These are phyloP conservation scores for Xylariaceae sp. DNA, from an alignment of 2,329 filamentous ascomycete genomes.

Conservation along the genomic window DNA sequence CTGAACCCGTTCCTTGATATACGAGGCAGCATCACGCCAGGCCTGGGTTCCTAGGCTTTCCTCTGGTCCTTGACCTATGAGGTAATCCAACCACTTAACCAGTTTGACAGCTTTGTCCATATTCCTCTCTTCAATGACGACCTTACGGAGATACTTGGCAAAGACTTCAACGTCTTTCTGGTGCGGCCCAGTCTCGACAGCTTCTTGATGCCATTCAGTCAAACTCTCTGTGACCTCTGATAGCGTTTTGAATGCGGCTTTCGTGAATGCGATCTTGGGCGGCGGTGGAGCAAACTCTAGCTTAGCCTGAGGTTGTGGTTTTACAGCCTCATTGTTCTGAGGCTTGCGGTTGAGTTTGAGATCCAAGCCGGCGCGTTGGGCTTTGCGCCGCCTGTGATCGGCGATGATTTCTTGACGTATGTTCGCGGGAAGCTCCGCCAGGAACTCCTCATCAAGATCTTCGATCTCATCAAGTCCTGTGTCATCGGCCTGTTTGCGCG, in stretches of 20 bases:
- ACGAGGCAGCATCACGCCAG: slow-evolving; percentile 44
- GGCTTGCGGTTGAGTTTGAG: slow-evolving; percentile 31
- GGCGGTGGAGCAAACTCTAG: slow-evolving; percentile 46
- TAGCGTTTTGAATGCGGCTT: slow-evolving; percentile 38
- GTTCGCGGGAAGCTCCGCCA: slow-evolving; percentile 77
- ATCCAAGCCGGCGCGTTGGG: slow-evolving; percentile 49
- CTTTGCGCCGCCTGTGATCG: slow-evolving; percentile 63
- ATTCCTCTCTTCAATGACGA: slow-evolving; percentile 72
- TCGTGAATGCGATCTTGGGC: slow-evolving; percentile 43
- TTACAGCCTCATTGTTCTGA: slow-evolving; percentile 13
- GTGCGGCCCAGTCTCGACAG: slow-evolving; percentile 70
- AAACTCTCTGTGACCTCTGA: slow-evolving; percentile 69
- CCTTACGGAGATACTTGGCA: slow-evolving; percentile 63
- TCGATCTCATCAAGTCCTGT: slow-evolving; percentile 35
- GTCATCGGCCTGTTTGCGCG: slow-evolving; percentile 33
- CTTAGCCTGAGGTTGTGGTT: slow-evolving; percentile 33
- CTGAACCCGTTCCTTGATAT: slow-evolving; percentile 48
- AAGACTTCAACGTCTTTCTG: slow-evolving; percentile 70
- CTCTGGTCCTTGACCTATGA: slow-evolving; percentile 44
- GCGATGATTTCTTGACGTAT: slow-evolving; percentile 71
- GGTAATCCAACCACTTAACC: slow-evolving; percentile 60
- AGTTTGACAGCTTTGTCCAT: slow-evolving; percentile 67
- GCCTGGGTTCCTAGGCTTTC: slow-evolving; percentile 34
- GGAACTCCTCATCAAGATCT: slow-evolving; percentile 64
- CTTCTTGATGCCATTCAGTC: slow-evolving; percentile 69